A percentile compares a stretch with the other conserved stretches of the same genome.
phyloP scores from a whole-genome alignment of 192 early-diverging fungal genomes.

The Backusella tuberculispora region DNA sequence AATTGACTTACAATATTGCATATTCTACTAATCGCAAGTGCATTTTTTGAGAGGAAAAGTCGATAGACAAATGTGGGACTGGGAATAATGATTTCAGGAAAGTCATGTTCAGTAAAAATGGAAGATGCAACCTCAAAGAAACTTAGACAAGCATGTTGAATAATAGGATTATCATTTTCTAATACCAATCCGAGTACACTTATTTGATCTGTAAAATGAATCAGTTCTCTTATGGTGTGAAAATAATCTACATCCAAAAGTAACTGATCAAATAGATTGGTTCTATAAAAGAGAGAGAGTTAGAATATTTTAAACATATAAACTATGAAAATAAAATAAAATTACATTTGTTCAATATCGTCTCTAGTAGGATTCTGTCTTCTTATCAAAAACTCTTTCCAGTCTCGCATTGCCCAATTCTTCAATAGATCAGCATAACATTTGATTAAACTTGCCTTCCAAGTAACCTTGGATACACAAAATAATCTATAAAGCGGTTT shows the following conservation, averaged over 20 bases:
- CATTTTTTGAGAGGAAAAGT: not conserved
- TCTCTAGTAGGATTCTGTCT: not conserved
- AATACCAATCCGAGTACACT: not conserved
- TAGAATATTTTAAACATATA: not conserved
- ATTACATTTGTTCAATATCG: not conserved
- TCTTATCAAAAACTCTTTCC: not conserved
- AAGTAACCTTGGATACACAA: not conserved
- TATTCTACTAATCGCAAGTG: not conserved
- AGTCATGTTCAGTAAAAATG: not conserved
- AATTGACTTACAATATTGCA: not conserved
- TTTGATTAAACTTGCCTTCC: not conserved
- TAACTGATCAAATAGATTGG: not conserved
- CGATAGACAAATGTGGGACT: not conserved
- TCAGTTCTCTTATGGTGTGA: not conserved
- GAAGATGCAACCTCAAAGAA: not conserved
- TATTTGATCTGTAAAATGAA: not conserved
- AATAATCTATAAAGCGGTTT: slow-evolving; percentile 1
- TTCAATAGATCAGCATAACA: not conserved
- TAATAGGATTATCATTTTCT: not conserved
- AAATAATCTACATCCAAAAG: not conserved
- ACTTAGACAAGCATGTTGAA: not conserved
- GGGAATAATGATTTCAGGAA: not conserved
- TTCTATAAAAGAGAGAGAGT: not conserved
- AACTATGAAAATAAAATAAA: not conserved
- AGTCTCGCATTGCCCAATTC: not conserved